A percentile compares a stretch with the other conserved stretches of the same genome.
Conservation (phyloP, 2,329 filamentous ascomycete species). For the Fusarium humuli region DNA sequence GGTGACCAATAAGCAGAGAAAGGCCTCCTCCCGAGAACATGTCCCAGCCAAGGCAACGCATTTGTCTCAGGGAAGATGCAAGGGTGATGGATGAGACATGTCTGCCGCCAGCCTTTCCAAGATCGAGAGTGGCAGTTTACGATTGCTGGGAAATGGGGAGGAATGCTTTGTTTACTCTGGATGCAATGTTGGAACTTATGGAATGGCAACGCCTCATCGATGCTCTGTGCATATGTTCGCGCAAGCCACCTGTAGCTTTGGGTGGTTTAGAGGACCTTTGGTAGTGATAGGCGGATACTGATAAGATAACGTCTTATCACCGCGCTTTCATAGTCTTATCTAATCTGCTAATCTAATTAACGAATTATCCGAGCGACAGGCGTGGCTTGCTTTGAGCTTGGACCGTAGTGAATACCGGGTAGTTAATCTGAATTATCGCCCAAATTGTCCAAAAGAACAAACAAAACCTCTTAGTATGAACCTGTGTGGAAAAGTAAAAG, state of each 20-base stretch:
- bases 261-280: not conserved
- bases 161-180: not conserved
- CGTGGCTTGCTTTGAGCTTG: not conserved
- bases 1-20: not conserved
- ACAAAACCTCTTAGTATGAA: too few relatives aligned
- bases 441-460: too few relatives aligned
- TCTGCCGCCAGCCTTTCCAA: accelerated
- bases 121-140: accelerated
- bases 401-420: not conserved
- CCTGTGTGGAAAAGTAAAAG: too few relatives aligned
- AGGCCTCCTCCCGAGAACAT: not conserved
- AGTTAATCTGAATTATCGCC: not conserved
- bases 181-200: not conserved
- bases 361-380: not conserved
- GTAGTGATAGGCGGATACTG: not conserved
- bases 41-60: not conserved
- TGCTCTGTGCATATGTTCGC: not conserved
- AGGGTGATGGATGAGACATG: not conserved
- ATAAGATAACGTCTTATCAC: too few relatives aligned
- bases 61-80: not conserved
- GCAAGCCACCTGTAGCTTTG: not conserved
- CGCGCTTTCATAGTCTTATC: not conserved
- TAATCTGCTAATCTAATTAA: not conserved
- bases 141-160: too few relatives aligned
- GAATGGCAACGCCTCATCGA: not conserved